phyloP scores from a whole-genome alignment of 2,329 filamentous ascomycete genomes.

The Rutstroemia sp. region DNA sequence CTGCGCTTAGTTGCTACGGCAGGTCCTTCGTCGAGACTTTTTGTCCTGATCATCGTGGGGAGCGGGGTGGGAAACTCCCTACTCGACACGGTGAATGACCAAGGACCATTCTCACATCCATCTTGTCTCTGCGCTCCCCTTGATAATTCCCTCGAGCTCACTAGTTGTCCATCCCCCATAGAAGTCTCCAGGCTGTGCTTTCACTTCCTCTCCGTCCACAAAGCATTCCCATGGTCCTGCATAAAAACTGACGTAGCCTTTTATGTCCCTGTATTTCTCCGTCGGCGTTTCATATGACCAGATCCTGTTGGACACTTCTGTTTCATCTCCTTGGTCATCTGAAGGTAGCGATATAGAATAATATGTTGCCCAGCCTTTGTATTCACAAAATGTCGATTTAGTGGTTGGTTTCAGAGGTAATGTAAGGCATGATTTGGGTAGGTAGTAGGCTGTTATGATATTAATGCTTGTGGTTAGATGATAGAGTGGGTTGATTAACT shows the following conservation, averaged over 20 bases:
- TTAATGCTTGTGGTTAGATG: constrained; percentile 2
- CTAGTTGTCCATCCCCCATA: constrained; percentile 59
- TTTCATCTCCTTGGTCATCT: constrained; percentile 20
- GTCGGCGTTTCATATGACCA: constrained; percentile 54
- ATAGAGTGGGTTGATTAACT: constrained; percentile 31
- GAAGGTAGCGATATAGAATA: constrained; percentile 39
- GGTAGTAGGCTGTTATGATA: constrained; percentile 45
- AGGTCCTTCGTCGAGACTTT: no score
- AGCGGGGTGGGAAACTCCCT: no score
- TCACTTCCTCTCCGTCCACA: constrained; percentile 53
- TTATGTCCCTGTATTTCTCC: constrained; percentile 43
- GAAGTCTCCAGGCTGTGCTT: constrained; percentile 53
- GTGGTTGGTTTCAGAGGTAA: constrained; percentile 40
- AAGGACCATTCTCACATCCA: constrained; percentile 13
- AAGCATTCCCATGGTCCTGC: constrained; percentile 55
- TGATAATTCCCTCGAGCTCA: constrained; percentile 47
- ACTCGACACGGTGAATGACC: no score
- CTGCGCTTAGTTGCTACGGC: no score
- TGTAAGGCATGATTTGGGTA: constrained; percentile 44
- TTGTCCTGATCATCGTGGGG: no score
- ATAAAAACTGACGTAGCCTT: constrained; percentile 52
- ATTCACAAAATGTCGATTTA: constrained; percentile 46
- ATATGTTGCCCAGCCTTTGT: constrained; percentile 54
- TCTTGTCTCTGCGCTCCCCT: constrained; percentile 32
- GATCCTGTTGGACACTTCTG: constrained; percentile 40